phyloP scores from a whole-genome alignment of 257 asterid species.

The Verbascum thapsus region DNA sequence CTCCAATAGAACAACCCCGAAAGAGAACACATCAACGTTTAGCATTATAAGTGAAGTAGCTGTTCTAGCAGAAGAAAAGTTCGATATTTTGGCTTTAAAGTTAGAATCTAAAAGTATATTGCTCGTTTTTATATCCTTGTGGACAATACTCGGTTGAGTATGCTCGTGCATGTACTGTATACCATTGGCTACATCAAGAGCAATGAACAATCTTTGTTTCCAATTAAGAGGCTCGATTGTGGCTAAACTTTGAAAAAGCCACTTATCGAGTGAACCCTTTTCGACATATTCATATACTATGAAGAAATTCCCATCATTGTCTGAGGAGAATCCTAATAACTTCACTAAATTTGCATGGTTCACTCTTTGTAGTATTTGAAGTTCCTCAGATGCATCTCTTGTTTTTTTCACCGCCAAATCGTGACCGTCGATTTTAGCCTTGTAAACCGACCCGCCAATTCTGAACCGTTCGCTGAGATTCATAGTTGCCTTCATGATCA shows the following conservation, averaged over 20 bases:
- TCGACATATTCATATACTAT: constrained; percentile 67
- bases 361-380: constrained; percentile 61
- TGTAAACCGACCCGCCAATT: constrained; percentile 68
- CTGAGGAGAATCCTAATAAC: constrained; percentile 69
- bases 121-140: constrained; percentile 57
- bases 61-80: constrained; percentile 58
- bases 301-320: constrained; percentile 47
- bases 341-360: constrained; percentile 71
- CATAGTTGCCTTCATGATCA: constrained; percentile 66
- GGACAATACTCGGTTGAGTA: constrained; percentile 70
- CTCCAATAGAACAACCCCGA: constrained; percentile 71
- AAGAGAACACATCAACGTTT: constrained; percentile 68
- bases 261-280: constrained; percentile 63
- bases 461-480: constrained; percentile 48
- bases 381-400: constrained; percentile 57
- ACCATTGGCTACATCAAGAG: constrained; percentile 78
- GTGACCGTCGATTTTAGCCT: constrained; percentile 48
- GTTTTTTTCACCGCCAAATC: constrained; percentile 60
- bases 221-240: constrained; percentile 41
- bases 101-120: constrained; percentile 72
- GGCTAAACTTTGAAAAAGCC: constrained; percentile 47
- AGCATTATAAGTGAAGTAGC: constrained; percentile 48
- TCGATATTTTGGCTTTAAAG: constrained; percentile 66
- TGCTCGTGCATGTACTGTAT: constrained; percentile 85
- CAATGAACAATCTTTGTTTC: constrained; percentile 61